Percentiles rank a stretch among this genome's conserved stretches.
These are phyloP conservation scores for Umbellularia californica DNA, from an alignment of 164 flowering plant species.

Conservation along the genomic window DNA sequence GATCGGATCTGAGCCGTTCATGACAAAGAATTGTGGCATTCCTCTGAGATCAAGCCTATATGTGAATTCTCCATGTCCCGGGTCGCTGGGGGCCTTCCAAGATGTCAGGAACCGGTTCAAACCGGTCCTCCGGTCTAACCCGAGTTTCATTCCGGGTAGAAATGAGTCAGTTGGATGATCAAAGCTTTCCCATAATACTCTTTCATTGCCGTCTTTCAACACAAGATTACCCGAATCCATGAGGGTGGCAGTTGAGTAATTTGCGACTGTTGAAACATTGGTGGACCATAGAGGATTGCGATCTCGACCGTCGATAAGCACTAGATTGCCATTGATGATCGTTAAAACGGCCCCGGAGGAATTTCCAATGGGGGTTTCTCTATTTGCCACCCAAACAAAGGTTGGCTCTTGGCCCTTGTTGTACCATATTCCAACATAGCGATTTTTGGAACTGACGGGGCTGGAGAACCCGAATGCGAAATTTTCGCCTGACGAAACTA, in stretches of 20 bases:
- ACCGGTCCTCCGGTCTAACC: constrained; percentile 20
- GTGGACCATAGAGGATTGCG: constrained; percentile 26
- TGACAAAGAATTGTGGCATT: constrained; percentile 28
- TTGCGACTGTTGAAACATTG: neutral
- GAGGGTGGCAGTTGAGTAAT: constrained; percentile 24
- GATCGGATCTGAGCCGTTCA: neutral
- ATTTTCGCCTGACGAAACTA: constrained; percentile 1
- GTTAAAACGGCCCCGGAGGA: constrained; percentile 24
- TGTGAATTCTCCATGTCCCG: constrained; percentile 34
- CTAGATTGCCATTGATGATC: constrained; percentile 28
- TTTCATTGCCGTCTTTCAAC: constrained; percentile 14
- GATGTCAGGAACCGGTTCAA: constrained; percentile 9
- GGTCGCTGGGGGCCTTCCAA: constrained; percentile 39
- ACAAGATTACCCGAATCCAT: constrained; percentile 48
- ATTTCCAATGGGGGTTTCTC: constrained; percentile 38
- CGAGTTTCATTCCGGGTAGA: constrained; percentile 29
- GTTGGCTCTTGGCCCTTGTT: constrained; percentile 16
- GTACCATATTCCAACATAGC: constrained; percentile 23
- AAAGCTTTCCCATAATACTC: constrained; percentile 1
- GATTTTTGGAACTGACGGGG: constrained; percentile 7
- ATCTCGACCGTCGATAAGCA: neutral
- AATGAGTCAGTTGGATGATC: constrained; percentile 22
- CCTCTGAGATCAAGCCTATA: constrained; percentile 30
- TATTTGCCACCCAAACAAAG: constrained; percentile 24
- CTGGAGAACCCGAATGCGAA: constrained; percentile 22